Evolutionary conservation across 2,329 filamentous ascomycete genomes (phyloP).

Genomic region (Massarina eburnea): DNA sequence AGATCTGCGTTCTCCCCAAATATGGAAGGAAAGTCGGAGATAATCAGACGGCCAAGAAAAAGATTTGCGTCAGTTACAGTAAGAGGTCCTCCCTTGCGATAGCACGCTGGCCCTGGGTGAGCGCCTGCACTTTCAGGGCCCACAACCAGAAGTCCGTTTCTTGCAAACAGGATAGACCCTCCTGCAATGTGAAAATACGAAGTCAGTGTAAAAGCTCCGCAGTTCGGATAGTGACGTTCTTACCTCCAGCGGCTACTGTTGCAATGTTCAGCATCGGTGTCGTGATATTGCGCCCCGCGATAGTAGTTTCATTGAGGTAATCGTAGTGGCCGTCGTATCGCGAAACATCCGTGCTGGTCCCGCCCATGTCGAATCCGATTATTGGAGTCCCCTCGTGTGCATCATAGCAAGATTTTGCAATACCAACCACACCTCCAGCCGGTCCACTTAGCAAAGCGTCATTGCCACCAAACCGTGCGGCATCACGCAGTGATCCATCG

Average conservation of each 20-base stretch:
- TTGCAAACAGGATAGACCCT: slow-evolving; percentile 77
- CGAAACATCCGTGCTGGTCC: slow-evolving; percentile 36
- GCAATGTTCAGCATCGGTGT: slow-evolving; percentile 35
- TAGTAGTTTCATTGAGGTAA: slow-evolving; percentile 35
- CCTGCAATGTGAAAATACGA: too few relatives aligned
- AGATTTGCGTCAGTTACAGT: slow-evolving; percentile 88
- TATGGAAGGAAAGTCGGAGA: slow-evolving; percentile 87
- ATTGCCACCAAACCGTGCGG: slow-evolving; percentile 31
- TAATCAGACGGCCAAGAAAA: slow-evolving; percentile 75
- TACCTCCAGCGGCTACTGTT: slow-evolving; percentile 53
- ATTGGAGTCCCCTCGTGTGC: slow-evolving; percentile 23
- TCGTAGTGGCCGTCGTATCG: slow-evolving; percentile 36
- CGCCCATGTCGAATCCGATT: slow-evolving; percentile 35
- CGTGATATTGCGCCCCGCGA: slow-evolving; percentile 32
- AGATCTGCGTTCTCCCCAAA: slow-evolving; percentile 84
- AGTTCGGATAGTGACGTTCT: too few relatives aligned
- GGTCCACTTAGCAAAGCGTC: slow-evolving; percentile 36
- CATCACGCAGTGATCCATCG: slow-evolving; percentile 50
- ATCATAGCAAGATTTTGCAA: slow-evolving; percentile 35
- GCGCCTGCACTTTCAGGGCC: slow-evolving; percentile 83
- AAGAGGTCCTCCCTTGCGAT: slow-evolving; percentile 80
- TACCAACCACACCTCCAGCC: slow-evolving; percentile 41
- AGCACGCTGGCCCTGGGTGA: slow-evolving; percentile 83
- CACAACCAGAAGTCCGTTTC: slow-evolving; percentile 82
- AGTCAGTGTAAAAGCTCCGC: too few relatives aligned